phyloP scores from a whole-genome alignment of 2,329 filamentous ascomycete species.

The Catunica adiposa region DNA sequence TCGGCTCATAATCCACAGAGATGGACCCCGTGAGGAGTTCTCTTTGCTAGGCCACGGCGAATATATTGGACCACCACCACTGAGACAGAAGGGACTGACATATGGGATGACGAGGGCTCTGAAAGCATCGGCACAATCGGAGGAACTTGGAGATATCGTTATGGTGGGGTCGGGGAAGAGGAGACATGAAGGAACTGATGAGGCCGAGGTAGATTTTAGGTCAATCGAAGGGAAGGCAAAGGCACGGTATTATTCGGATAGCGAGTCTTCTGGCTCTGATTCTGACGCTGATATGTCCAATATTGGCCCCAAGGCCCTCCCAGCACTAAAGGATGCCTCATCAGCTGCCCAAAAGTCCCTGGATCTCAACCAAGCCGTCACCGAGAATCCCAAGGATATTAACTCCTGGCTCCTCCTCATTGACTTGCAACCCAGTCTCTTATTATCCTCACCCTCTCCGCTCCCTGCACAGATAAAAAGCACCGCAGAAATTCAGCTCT shows the following conservation, averaged over 20 bases:
- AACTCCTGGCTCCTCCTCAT: slow-evolving; percentile 66
- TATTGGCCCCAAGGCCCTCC: slow-evolving; percentile 25
- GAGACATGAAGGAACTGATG: slow-evolving; percentile 19
- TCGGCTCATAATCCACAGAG: slow-evolving; percentile 49
- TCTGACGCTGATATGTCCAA: slow-evolving; percentile 9
- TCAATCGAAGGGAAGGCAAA: slow-evolving; percentile 51
- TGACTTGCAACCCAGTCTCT: slow-evolving; percentile 50
- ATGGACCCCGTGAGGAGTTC: slow-evolving; percentile 40
- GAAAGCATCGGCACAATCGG: background rate
- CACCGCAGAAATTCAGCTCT: slow-evolving; percentile 58
- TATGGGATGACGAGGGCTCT: slow-evolving; percentile 9
- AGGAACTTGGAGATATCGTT: slow-evolving; percentile 26
- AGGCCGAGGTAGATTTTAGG: slow-evolving; percentile 41
- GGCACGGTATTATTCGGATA: slow-evolving; percentile 28
- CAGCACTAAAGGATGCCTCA: background rate
- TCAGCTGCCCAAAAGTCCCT: slow-evolving; percentile 26
- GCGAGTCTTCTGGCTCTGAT: slow-evolving; percentile 22
- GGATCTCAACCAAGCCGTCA: slow-evolving; percentile 45
- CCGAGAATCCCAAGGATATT: slow-evolving; percentile 48
- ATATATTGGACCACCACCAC: slow-evolving; percentile 8
- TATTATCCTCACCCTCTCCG: slow-evolving; percentile 14
- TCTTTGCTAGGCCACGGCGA: slow-evolving; percentile 31
- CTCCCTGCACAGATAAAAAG: slow-evolving; percentile 28
- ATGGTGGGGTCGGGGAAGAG: slow-evolving; percentile 12
- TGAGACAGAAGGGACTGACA: slow-evolving; percentile 12